Percentiles rank a stretch among this genome's conserved stretches.
These are phyloP conservation scores for Lipomyces orientalis DNA, from an alignment of 805 yeast species.

Conservation along the genomic window DNA sequence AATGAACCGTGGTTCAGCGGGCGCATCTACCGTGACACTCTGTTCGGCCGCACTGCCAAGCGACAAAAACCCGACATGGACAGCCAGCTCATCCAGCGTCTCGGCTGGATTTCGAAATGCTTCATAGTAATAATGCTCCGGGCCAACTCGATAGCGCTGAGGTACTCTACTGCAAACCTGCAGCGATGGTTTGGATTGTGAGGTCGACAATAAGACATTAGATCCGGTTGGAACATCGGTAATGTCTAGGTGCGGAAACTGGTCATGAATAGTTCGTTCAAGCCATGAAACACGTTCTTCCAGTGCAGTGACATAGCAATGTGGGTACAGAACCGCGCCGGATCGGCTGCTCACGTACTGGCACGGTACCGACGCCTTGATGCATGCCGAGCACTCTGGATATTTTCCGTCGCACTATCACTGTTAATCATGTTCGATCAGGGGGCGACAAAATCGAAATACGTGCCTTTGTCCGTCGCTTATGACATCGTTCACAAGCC, in stretches of 20 bases:
- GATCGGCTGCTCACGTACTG: conserved; percentile 27
- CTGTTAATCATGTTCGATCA: not conserved
- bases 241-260: conserved; percentile 27
- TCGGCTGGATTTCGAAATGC: conserved; percentile 34
- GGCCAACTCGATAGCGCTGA: conserved; percentile 26
- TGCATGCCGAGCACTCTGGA: conserved; percentile 34
- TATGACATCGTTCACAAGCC: conserved; percentile 35
- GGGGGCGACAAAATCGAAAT: not conserved
- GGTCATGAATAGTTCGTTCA: conserved; percentile 15
- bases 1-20: conserved; percentile 32
- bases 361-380: conserved; percentile 28
- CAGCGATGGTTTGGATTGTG: conserved; percentile 5
- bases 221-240: conserved; percentile 23
- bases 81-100: conserved; percentile 30
- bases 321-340: conserved; percentile 30
- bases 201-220: conserved; percentile 1
- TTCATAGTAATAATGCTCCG: conserved; percentile 34
- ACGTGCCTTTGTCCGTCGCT: conserved; percentile 32
- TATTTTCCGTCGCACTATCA: conserved; percentile 32
- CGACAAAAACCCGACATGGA: conserved; percentile 30
- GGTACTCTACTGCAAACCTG: not conserved
- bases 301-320: conserved; percentile 26
- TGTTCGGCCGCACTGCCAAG: conserved; percentile 35
- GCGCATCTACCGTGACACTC: conserved; percentile 25
- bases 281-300: conserved; percentile 33